phyloP scores from a whole-genome alignment of 78 protist species.

The slime mould (Dictyostelium discoideum) region DNA sequence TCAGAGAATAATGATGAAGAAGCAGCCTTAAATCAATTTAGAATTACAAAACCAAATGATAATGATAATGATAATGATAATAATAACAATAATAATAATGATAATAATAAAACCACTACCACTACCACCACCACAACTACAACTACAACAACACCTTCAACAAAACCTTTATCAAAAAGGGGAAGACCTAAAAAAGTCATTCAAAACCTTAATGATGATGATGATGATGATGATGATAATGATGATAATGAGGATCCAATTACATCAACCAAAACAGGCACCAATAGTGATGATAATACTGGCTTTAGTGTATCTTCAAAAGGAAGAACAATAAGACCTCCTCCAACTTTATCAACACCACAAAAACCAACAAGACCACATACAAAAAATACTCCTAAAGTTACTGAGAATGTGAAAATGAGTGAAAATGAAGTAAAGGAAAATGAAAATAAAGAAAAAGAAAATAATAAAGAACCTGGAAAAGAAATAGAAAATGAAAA shows the following conservation, averaged over 20 bases:
- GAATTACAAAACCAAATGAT: background rate
- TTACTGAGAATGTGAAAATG: background rate
- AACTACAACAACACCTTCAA: background rate
- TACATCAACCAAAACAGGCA: background rate
- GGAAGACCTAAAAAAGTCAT: background rate
- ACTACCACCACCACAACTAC: background rate
- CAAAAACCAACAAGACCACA: background rate
- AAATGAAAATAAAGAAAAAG: background rate
- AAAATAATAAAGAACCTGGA: background rate
- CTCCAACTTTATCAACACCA: background rate
- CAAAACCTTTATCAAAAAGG: background rate
- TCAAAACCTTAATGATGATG: background rate
- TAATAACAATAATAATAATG: background rate
- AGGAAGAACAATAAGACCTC: background rate
- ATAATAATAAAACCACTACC: background rate
- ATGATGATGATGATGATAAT: background rate
- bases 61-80: no score
- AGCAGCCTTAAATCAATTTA: background rate
- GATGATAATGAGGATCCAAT: background rate
- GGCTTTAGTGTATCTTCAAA: background rate
- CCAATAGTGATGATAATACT: background rate
- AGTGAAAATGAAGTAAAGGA: background rate
- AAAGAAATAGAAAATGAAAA: background rate
- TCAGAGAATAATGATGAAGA: background rate
- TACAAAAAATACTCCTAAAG: background rate